Evolutionary conservation across 108 stramenopile genomes (phyloP).

Genomic region (Epipyxis sp.): DNA sequence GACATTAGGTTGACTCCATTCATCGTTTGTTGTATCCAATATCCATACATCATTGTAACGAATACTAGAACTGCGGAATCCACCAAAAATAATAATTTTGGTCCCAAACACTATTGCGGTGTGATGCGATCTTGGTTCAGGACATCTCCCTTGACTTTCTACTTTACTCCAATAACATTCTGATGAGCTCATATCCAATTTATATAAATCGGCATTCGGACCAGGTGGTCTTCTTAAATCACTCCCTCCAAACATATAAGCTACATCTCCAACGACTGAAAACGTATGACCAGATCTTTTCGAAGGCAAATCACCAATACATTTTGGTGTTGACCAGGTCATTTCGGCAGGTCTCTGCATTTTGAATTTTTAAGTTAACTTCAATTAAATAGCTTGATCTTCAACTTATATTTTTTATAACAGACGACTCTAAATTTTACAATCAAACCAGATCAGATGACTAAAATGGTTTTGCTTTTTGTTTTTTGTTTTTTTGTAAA

Average conservation of each 20-base stretch:
- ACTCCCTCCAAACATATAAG: conserved; percentile 67
- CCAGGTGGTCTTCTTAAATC: conserved; percentile 57
- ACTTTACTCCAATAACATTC: conserved; percentile 58
- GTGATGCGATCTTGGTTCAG: conserved; percentile 67
- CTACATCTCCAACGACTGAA: conserved; percentile 56
- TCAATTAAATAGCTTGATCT: neutral
- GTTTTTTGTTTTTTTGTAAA: no score
- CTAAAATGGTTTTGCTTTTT: no score
- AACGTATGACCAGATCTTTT: conserved; percentile 74
- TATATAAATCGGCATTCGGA: conserved; percentile 66
- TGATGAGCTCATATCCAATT: conserved; percentile 64
- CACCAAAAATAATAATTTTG: conserved; percentile 65
- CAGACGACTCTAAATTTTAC: no score
- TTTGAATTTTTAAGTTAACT: neutral
- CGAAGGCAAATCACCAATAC: conserved; percentile 63
- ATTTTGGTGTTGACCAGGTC: conserved; percentile 59
- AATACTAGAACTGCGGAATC: conserved; percentile 55
- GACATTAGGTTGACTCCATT: conserved; percentile 57
- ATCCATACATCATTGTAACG: conserved; percentile 68
- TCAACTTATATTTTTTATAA: no score
- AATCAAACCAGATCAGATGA: no score
- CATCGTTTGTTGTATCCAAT: conserved; percentile 57
- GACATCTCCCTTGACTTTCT: conserved; percentile 22
- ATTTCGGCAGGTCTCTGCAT: conserved; percentile 39
- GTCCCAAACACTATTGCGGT: conserved; percentile 50